These are phyloP conservation scores for Nakaseomyces kungkrabaensis DNA, from an alignment of 1,139 yeast species.

Conservation along the genomic window DNA sequence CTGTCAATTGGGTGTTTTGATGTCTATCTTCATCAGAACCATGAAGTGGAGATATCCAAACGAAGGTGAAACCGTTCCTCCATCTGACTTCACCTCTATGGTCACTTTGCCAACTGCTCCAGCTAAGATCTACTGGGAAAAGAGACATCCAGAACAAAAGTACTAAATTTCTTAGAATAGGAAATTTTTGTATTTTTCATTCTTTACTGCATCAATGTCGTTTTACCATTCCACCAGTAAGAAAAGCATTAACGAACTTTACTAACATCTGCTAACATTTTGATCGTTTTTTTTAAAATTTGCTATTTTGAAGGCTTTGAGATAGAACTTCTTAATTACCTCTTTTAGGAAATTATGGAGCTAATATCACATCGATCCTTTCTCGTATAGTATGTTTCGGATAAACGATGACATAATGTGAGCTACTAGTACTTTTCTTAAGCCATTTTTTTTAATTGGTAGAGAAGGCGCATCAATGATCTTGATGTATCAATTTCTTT, in stretches of 20 bases:
- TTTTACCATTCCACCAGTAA: neutral
- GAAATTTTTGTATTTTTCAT: neutral
- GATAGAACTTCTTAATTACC: too few species aligned
- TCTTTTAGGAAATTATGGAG: too few species aligned
- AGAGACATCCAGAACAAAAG: conserved; percentile 34
- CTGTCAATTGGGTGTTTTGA: conserved; percentile 80
- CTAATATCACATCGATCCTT: too few species aligned
- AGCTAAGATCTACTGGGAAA: conserved; percentile 69
- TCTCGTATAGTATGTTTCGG: too few species aligned
- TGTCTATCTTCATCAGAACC: conserved; percentile 66
- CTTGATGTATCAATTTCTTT: neutral
- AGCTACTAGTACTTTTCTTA: too few species aligned
- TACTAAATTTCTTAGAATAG: conserved; percentile 4
- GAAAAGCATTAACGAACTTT: too few species aligned
- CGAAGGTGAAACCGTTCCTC: conserved; percentile 50
- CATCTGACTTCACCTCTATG: conserved; percentile 83
- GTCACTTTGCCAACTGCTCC: conserved; percentile 83
- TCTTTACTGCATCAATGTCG: neutral
- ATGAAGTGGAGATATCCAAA: conserved; percentile 64
- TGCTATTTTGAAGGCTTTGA: too few species aligned
- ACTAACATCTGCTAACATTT: too few species aligned
- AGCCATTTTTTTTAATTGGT: neutral
- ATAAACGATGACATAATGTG: neutral
- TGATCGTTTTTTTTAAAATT: too few species aligned
- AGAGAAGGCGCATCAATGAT: neutral